Base-by-base conservation (phyloP, 2,329 filamentous ascomycete species). In the Pseudocercospora fuligena region DNA sequence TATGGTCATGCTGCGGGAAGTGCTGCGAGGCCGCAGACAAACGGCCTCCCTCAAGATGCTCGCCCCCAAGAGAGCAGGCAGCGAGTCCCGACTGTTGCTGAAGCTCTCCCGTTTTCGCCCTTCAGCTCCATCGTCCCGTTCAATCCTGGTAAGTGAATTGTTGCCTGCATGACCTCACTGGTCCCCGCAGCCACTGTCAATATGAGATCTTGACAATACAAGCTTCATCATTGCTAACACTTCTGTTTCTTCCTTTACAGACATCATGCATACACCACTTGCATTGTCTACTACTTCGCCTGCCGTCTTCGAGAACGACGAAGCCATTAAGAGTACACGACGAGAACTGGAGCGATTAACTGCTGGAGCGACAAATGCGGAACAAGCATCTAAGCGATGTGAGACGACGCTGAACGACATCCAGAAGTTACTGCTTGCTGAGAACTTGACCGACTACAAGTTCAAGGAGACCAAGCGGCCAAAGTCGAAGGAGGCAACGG, bases 61-160 rank as follows among this genome's bases (percentile, higher is more conserved):
- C 58, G 29, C 23, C 56, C 69, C 66, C 65, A 64, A 5, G 12
- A 33, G 56, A 36, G 64, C 57, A 63, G 61, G 49, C 60, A 72
- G 36, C 73, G 70, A 29, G 65, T 83, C 47, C 81, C 83, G 11
- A 84, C 82, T 2, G 86, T 95, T 12, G 86, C 90, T 64, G 91
- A 95, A 75, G 92, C 92, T 31, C 83, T 95, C 54, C 90, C 91
- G n/a, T 94, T 89, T 79, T 92, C 92, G 60, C 92, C 92, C 25
- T 90, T 94, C 76, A 92, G 90, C 58, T 93, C 91, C 3, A 90
- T 94, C 58, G 85, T 92, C 61, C 92, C 92, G 2, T 92, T 94
- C 78, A 88, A 91, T 77, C 87, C 91, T 71, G 89, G 92, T 93
- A 80, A 71, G 81, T 78, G 66, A 54, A 53, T 91, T 71, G 89